phyloP scores from a whole-genome alignment of 2,329 filamentous ascomycete genomes.

The Metarhizium humberi region DNA sequence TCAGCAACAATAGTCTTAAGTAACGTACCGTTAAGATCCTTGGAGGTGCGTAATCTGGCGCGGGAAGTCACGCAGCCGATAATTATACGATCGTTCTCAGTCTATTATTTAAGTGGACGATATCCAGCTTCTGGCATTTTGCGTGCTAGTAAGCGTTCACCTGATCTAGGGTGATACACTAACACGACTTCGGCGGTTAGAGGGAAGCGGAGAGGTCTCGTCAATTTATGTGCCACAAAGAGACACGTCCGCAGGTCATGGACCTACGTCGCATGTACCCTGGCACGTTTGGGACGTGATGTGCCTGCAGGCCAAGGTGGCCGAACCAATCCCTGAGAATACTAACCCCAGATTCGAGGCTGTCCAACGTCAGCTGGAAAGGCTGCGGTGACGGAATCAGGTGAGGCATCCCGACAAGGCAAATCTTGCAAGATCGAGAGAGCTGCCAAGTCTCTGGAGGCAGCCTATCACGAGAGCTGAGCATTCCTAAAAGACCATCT shows the following conservation, averaged over 20 bases:
- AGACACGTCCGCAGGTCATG: neutral
- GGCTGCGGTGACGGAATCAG: too few relatives aligned
- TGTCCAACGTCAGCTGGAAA: too few relatives aligned
- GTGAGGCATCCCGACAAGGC: too few relatives aligned
- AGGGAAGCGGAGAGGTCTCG: neutral
- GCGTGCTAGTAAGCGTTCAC: neutral
- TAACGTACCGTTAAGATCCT: neutral
- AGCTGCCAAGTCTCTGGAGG: too few relatives aligned
- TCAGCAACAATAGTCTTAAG: neutral
- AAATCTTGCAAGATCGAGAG: too few relatives aligned
- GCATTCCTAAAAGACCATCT: too few relatives aligned
- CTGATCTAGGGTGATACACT: neutral
- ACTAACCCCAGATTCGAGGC: too few relatives aligned
- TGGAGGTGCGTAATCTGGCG: neutral
- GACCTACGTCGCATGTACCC: too few relatives aligned
- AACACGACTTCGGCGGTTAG: neutral
- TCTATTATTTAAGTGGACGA: neutral
- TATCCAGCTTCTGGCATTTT: neutral
- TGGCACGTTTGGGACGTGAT: too few relatives aligned
- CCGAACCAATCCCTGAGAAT: too few relatives aligned
- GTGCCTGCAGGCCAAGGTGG: too few relatives aligned
- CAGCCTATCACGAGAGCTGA: too few relatives aligned
- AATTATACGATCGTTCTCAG: constrained; percentile 1
- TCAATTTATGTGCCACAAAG: neutral
- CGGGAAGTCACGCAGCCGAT: neutral